Evolutionary conservation across 345 rosid genomes (phyloP), one percentile per base, ranked within the genome.

Genomic region (Lenwebbia sp.): DNA sequence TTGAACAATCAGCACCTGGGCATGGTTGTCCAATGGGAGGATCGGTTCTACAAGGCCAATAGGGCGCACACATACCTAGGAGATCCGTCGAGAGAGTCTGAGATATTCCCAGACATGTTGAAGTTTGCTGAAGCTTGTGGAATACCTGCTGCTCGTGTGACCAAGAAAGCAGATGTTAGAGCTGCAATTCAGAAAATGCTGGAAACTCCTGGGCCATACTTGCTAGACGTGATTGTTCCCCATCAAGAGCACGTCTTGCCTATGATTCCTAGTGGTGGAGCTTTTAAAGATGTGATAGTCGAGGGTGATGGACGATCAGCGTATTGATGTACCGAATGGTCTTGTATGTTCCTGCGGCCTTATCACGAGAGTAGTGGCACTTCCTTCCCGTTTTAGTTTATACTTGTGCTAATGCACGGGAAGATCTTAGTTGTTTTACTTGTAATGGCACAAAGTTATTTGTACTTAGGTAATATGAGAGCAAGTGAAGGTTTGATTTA

Each of bases 1-100:
- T 56, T 97, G 89, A 96, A 97, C 83, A 97, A 97, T 89, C 99
- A 97, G 90, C 99, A 97, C 89, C 91, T 96, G 87, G 99, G 99
- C 10, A 97, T 97, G 99, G 99, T 97, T 83, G 89, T 95, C 86
- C 98, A 97, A 50, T 94, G 97, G 98, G 99, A 97, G 89, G 99
- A 96, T 89, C 90, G 96, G 28, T 97, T 96, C 89, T 97, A 93
- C 86, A 97, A 97, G 91, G 95, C 99, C 54, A 96, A 98, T 87
- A 88, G 99, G 88, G 98, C 98, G 55, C 97, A 98, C 83, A 93
- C 99, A 3, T 98, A 91, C 84, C 90, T 98, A 22, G 99, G 99
- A 6, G 88, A 96, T 84, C 99, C 99, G 6, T 87, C 96, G 25
- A 88, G 87, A 4, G 96, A 93, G 86, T 84, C 94, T 7, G 97